A percentile compares a stretch with the other conserved stretches of the same genome.
These are phyloP conservation scores for Myxozyma melibiosi DNA, from an alignment of 805 yeast species.

Conservation along the genomic window DNA sequence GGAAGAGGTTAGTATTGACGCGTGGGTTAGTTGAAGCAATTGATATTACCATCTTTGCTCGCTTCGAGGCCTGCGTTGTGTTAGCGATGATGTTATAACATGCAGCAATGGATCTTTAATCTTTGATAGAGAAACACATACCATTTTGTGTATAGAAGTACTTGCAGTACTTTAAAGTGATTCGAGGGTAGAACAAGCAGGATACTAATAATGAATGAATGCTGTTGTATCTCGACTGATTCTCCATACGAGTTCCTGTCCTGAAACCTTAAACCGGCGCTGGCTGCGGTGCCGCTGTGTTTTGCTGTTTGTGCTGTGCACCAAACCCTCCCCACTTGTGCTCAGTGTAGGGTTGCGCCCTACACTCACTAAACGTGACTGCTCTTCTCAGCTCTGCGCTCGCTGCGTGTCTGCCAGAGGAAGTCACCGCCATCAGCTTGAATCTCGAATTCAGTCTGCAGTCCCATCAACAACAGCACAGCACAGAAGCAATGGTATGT, in stretches of 20 bases:
- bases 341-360: neutral
- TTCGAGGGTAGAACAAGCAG: too few species aligned
- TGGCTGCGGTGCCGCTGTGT: too few species aligned
- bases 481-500: slow-evolving; percentile 10
- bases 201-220: too few species aligned
- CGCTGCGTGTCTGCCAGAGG: too few species aligned
- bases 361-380: slow-evolving; percentile 2
- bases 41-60: slow-evolving; percentile 35
- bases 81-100: too few species aligned
- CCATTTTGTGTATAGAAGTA: slow-evolving; percentile 4
- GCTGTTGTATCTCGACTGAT: too few species aligned
- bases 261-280: too few species aligned
- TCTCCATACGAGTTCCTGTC: too few species aligned
- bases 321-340: neutral
- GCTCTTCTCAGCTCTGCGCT: too few species aligned
- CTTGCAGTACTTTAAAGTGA: too few species aligned
- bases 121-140: neutral
- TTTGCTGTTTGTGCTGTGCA: neutral
- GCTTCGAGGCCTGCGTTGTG: slow-evolving; percentile 31
- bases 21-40: neutral
- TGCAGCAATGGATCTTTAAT: neutral
- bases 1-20: neutral
- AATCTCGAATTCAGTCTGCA: neutral
- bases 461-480: neutral
- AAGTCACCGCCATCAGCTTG: too few species aligned